phyloP scores from a whole-genome alignment of 1,284 basidiomycete species.

The Ganoderma lingzhi region DNA sequence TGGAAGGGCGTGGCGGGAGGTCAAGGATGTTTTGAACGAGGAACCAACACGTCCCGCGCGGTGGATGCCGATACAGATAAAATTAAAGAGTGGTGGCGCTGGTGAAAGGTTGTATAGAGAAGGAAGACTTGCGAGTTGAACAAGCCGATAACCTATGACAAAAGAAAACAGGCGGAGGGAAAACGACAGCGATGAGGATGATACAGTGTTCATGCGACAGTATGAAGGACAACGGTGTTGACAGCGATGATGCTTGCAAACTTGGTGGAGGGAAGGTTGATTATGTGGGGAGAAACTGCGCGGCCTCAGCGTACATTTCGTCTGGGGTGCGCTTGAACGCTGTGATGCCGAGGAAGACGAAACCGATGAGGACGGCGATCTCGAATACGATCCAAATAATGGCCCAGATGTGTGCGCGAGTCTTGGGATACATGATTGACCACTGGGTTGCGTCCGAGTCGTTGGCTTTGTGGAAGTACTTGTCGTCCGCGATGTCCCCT shows the following conservation, averaged over 20 bases:
- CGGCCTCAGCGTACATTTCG: slow-evolving; percentile 49
- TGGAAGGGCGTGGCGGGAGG: not conserved
- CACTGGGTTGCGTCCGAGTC: slow-evolving; percentile 87
- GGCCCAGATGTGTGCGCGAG: slow-evolving; percentile 80
- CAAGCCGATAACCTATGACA: slow-evolving; percentile 28
- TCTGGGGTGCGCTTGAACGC: slow-evolving; percentile 63
- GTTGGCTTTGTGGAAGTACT: slow-evolving; percentile 86
- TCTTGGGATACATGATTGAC: slow-evolving; percentile 67
- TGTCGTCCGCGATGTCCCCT: slow-evolving; percentile 89
- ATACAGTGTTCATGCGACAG: slow-evolving; percentile 19
- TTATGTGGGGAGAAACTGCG: slow-evolving; percentile 41
- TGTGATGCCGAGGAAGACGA: slow-evolving; percentile 74
- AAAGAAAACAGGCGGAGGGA: not conserved
- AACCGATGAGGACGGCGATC: slow-evolving; percentile 69
- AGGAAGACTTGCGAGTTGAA: slow-evolving; percentile 11
- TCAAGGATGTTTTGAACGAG: not conserved
- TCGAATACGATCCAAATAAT: slow-evolving; percentile 79
- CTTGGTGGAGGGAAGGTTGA: not conserved
- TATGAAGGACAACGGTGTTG: not conserved
- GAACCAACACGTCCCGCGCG: slow-evolving; percentile 16
- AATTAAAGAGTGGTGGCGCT: too few species aligned
- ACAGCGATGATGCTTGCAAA: not conserved
- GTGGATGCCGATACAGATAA: slow-evolving; percentile 10
- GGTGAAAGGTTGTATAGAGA: not conserved
- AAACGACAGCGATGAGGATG: slow-evolving; percentile 15